A percentile compares a stretch with the other conserved stretches of the same genome.
Evolutionary conservation across 306 rosid genomes (phyloP).

Genomic region (Begonia masoniana): DNA sequence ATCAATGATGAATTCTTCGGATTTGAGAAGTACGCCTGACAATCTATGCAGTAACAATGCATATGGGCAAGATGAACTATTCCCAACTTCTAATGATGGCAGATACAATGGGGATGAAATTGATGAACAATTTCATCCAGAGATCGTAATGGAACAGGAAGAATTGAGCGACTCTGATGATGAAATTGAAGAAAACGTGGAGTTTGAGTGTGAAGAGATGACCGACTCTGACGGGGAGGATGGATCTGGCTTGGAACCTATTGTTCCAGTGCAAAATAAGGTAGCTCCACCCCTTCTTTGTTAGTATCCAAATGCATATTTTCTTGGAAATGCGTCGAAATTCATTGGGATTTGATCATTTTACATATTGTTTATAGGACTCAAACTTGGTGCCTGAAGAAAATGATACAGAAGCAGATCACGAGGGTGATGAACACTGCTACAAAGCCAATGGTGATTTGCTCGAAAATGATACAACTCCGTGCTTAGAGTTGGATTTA

Average conservation of each 20-base stretch:
- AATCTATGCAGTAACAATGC: slow-evolving; percentile 16
- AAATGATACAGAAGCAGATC: slow-evolving; percentile 10
- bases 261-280: slow-evolving; percentile 40
- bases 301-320: neutral
- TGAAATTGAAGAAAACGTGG: slow-evolving; percentile 83
- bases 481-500: slow-evolving; percentile 27
- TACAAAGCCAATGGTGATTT: slow-evolving; percentile 20
- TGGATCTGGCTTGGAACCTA: slow-evolving; percentile 52
- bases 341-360: neutral
- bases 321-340: neutral
- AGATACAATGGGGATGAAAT: slow-evolving; percentile 34
- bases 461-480: slow-evolving; percentile 13
- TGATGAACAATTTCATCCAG: slow-evolving; percentile 70
- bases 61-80: slow-evolving; percentile 20
- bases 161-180: slow-evolving; percentile 90
- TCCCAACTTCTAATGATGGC: slow-evolving; percentile 18
- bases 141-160: slow-evolving; percentile 89
- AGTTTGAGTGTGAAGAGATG: slow-evolving; percentile 95
- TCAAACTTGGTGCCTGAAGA: slow-evolving; percentile 15
- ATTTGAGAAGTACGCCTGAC: slow-evolving; percentile 16
- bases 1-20: slow-evolving; percentile 14
- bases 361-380: neutral
- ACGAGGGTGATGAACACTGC: slow-evolving; percentile 6
- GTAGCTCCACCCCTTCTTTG: slow-evolving; percentile 19
- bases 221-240: slow-evolving; percentile 94